Conservation (phyloP, 805 yeast genomes). For the Ogataea zsoltii region DNA sequence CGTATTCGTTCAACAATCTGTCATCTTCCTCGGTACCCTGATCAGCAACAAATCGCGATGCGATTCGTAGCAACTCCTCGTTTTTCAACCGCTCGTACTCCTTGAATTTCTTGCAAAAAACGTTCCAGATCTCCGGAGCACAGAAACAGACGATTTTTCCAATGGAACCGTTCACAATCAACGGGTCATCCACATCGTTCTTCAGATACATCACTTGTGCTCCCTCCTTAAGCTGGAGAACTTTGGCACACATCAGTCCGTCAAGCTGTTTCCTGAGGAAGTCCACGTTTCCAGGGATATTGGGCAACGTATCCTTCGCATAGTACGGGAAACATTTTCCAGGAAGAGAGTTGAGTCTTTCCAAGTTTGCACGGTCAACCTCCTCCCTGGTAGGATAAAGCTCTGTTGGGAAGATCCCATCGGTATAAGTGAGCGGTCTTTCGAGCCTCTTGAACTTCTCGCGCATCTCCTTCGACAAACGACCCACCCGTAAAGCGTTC, state of each 20-base stretch:
- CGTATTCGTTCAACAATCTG: constrained; percentile 21
- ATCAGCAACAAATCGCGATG: constrained; percentile 18
- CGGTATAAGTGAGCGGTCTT: constrained; percentile 59
- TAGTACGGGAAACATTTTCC: constrained; percentile 47
- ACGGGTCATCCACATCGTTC: constrained; percentile 60
- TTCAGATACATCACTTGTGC: constrained; percentile 95
- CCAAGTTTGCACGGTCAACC: constrained; percentile 73
- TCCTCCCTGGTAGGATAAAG: constrained; percentile 83
- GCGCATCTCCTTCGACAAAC: constrained; percentile 50
- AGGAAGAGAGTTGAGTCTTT: constrained; percentile 48
- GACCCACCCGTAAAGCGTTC: constrained; percentile 78
- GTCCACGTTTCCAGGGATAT: constrained; percentile 7
- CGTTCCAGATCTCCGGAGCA: constrained; percentile 29
- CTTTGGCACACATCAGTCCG: constrained; percentile 68
- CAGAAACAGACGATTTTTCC: constrained; percentile 71
- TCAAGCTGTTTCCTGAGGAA: constrained; percentile 26
- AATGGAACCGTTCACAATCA: constrained; percentile 86
- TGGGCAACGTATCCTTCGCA: constrained; percentile 42
- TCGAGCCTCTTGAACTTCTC: constrained; percentile 50
- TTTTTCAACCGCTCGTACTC: constrained; percentile 24
- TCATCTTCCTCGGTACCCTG: constrained; percentile 16
- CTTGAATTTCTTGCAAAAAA: constrained; percentile 25
- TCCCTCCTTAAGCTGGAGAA: constrained; percentile 67
- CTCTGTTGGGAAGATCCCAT: constrained; percentile 87
- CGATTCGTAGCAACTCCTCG: constrained; percentile 18